phyloP scores from a whole-genome alignment of 768 basidiomycete genomes.

The Lyophyllum decastes region DNA sequence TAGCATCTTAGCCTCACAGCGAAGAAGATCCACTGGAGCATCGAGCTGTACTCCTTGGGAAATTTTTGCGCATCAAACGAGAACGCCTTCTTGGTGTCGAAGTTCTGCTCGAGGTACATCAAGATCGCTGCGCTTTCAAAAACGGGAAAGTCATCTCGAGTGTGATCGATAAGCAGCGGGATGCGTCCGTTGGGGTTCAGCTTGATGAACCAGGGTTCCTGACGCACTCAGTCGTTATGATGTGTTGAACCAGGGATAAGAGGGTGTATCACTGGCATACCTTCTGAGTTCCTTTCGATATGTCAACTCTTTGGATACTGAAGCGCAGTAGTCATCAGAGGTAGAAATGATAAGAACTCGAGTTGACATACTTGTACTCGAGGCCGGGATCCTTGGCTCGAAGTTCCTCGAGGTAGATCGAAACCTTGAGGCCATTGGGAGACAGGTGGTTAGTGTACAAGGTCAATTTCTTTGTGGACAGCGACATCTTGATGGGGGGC shows the following conservation, averaged over 20 bases:
- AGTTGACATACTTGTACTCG: constrained; percentile 8
- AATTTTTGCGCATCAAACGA: constrained; percentile 55
- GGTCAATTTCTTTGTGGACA: constrained; percentile 11
- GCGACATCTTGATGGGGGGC: background rate
- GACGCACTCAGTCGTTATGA: background rate
- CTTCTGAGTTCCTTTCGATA: constrained; percentile 11
- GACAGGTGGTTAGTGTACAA: constrained; percentile 21
- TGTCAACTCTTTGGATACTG: constrained; percentile 13
- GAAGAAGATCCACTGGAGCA: constrained; percentile 89
- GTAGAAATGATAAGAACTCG: background rate
- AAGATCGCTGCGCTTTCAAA: constrained; percentile 85
- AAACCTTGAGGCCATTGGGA: constrained; percentile 25
- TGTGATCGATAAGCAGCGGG: constrained; percentile 63
- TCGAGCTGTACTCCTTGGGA: constrained; percentile 66
- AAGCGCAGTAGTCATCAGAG: background rate
- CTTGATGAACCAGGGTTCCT: constrained; percentile 74
- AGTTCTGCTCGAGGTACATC: constrained; percentile 79
- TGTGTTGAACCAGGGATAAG: background rate
- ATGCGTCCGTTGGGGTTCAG: constrained; percentile 77
- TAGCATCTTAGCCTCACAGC: constrained; percentile 41
- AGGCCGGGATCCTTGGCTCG: constrained; percentile 6
- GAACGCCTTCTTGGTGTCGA: constrained; percentile 67
- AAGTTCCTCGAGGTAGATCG: constrained; percentile 20
- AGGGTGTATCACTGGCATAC: background rate
- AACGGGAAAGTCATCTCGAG: constrained; percentile 60